Evolutionary conservation across 768 basidiomycete species (phyloP), one percentile per base, ranked within the genome.

Genomic region (Lentinus tigrinus): DNA sequence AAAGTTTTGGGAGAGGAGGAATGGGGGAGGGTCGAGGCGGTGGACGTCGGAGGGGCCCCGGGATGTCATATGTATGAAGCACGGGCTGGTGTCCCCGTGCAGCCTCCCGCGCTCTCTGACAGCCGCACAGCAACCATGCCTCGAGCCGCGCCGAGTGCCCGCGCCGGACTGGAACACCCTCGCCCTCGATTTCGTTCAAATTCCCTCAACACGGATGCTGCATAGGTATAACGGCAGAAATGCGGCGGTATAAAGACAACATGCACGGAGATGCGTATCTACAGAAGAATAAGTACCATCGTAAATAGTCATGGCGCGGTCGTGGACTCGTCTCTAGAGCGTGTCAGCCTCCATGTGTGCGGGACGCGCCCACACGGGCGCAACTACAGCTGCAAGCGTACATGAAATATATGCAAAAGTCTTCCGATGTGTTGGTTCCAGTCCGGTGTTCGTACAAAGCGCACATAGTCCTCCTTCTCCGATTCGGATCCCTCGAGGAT

Each of bases 251-350:
- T 27, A 51, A 47, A 42, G n/a, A 58, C 57, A 57, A 57, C 56
- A 57, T 46, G 46, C 47, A n/a, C 23, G 23, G 27, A 54, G 44
- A 14, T 50, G 44, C 23, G 39, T 23, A 51, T 42, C 52, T 49
- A 53, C 39, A 56, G 39, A 14, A 11, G 39, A 51, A 54, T 58
- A 50, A 55, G 53, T 62, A 58, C 19, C 52, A 36, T 58, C 57
- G 56, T 62, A 51, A 55, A 58, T 54, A 48, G 47, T 63, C 61
- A 47, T 63, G 28, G 52, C 23, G 48, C 23, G 48, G 21, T 17
- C 43, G 24, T 46, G 21, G 14, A 19, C 16, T 62, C 61, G 47
- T 61, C 47, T 50, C 55, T 37, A 43, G 21, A 14, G 5, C 36
- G 13, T 36, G 34, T 37, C 31, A 47, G 34, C 44, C 42, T 54